Evolutionary conservation across 2,329 filamentous ascomycete species (phyloP), one percentile per base, ranked within the genome.

Genomic region (Penicillium digitatum): DNA sequence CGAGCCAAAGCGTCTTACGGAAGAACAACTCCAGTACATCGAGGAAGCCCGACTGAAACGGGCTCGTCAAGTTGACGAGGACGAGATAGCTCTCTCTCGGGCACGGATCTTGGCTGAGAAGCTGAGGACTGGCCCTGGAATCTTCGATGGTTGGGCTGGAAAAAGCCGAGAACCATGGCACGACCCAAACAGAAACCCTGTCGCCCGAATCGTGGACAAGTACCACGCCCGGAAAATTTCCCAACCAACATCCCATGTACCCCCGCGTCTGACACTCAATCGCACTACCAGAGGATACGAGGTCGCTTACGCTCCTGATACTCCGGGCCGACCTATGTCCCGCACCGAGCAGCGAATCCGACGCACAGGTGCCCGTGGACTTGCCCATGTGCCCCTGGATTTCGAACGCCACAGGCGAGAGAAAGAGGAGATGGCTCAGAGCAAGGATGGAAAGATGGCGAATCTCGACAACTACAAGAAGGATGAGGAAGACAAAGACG

Each of bases 321-420:
- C 65, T 1, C 68, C 72, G 16, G 62, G 72, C 24, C 74, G 73
- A 11, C 63, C 69, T 9, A 60, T 78, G 52, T 77, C 75, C 42
- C 69, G 75, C 18, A 76, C 74, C 0, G 76, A 78, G 55, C 67
- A 74, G 59, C 66, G 76, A 29, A 75, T 78, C 31, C 66, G 75
- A 35, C 54, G 66, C 40, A 78, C 75, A 6, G 76, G 76, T 12
- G 75, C 72, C 6, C 73, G 68, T 38, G 76, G 76, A 0, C 58
- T 78, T 45, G 76, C 76, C 5, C 74, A 72, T 34, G 75, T 73
- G 53, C 72, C 73, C 3, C 55, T 76, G 38, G 64, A 74, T 24
- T 66, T 70, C 16, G 63, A 63, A 3, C 59, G 62, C 8, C 50
- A 54, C 60, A 54, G 31, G 54, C 52, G 42, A 59, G 57, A 57